Conservation (phyloP, 2,329 filamentous ascomycete species). For the Microdochium paspali region DNA sequence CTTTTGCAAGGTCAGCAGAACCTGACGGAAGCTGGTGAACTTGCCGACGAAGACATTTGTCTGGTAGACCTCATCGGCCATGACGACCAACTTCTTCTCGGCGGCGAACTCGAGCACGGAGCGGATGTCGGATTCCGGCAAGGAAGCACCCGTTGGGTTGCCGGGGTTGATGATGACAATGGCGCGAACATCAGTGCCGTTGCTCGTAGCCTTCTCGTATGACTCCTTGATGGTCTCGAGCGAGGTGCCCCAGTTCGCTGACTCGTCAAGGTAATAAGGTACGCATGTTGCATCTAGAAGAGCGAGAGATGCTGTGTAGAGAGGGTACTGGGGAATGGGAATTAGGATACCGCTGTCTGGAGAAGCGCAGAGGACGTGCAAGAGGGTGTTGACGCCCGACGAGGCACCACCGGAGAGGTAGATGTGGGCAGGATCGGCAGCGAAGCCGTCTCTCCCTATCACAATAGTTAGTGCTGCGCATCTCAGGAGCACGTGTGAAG, state of each 20-base stretch:
- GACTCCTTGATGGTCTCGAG: conserved; percentile 66
- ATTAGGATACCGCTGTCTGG: conserved; percentile 77
- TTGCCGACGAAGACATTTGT: conserved; percentile 94
- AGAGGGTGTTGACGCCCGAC: conserved; percentile 86
- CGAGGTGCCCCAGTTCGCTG: conserved; percentile 79
- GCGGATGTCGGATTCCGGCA: conserved; percentile 70
- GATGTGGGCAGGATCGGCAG: conserved; percentile 70
- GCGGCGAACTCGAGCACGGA: conserved; percentile 80
- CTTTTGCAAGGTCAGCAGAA: conserved; percentile 72
- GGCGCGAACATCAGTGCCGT: conserved; percentile 79
- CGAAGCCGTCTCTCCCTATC: conserved; percentile 77
- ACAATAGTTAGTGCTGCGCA: too few relatives aligned
- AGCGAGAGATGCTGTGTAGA: conserved; percentile 89
- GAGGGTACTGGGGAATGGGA: conserved; percentile 94
- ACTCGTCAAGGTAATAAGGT: conserved; percentile 88
- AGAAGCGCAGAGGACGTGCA: conserved; percentile 77
- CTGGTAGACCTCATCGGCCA: conserved; percentile 98
- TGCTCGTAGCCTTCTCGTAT: conserved; percentile 62
- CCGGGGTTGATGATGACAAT: conserved; percentile 98
- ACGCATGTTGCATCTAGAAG: conserved; percentile 80
- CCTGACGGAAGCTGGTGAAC: conserved; percentile 93
- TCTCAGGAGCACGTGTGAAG: conserved; percentile 6
- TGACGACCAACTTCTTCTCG: conserved; percentile 75
- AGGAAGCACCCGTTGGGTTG: conserved; percentile 87
- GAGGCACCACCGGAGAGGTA: conserved; percentile 91